phyloP scores from a whole-genome alignment of 208 protist genomes.

The Crithidia acanthocephali region DNA sequence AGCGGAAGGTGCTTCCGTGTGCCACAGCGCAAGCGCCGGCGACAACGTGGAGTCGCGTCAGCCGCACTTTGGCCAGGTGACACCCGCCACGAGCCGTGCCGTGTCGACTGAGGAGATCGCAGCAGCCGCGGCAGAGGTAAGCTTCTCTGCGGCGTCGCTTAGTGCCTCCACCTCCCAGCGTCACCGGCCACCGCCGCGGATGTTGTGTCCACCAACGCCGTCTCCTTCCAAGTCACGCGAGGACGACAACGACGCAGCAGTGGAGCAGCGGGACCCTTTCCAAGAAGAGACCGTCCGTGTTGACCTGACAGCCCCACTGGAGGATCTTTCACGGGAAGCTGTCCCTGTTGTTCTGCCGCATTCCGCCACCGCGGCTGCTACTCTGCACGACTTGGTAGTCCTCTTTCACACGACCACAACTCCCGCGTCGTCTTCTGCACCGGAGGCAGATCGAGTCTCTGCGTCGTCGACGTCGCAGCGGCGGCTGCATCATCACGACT shows the following conservation, averaged over 20 bases:
- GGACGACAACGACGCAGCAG: background rate
- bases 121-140: background rate
- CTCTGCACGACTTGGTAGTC: background rate
- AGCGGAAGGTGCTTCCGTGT: background rate
- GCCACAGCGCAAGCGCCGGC: background rate
- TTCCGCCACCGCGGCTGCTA: background rate
- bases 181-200: constrained; percentile 26
- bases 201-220: constrained; percentile 35
- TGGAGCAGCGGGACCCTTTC: background rate
- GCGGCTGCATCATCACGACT: background rate
- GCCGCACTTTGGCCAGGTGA: background rate
- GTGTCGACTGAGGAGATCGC: background rate
- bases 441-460: background rate
- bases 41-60: background rate
- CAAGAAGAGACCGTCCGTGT: background rate
- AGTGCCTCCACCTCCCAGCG: constrained; percentile 10
- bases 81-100: background rate
- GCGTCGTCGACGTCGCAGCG: background rate
- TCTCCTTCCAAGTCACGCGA: constrained; percentile 9
- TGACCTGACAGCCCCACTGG: background rate
- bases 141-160: background rate
- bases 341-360: constrained; percentile 4
- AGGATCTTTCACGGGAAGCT: background rate
- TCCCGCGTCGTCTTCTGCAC: background rate
- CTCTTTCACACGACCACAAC: constrained; percentile 1